Percentiles rank a stretch among this genome's conserved stretches.
Conservation (phyloP, 2,329 filamentous ascomycete species). For the Macrophomina phaseolina region DNA sequence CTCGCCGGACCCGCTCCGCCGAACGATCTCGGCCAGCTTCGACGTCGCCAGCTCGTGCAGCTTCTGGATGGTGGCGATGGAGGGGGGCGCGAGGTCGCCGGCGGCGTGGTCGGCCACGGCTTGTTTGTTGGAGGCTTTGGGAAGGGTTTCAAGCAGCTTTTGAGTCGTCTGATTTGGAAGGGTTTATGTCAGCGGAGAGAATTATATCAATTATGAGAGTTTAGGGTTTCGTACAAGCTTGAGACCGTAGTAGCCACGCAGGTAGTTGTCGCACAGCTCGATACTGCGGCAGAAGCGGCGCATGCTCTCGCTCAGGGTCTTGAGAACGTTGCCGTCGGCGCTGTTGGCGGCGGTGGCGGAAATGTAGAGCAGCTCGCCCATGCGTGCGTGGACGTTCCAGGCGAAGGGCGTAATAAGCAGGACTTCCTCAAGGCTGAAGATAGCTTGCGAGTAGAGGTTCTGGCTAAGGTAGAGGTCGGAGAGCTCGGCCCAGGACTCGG, state of each 20-base stretch:
- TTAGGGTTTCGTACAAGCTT: conserved; percentile 68
- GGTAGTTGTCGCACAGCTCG: conserved; percentile 90
- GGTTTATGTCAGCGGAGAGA: background rate
- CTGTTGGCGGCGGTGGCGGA: conserved; percentile 51
- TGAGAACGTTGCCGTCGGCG: conserved; percentile 43
- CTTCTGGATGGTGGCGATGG: conserved; percentile 65
- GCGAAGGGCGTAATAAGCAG: conserved; percentile 86
- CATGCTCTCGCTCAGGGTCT: conserved; percentile 72
- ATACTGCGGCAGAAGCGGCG: conserved; percentile 89
- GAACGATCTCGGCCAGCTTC: conserved; percentile 78
- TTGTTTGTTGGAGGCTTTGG: conserved; percentile 32
- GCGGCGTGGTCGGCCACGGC: conserved; percentile 38
- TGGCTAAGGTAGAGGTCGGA: conserved; percentile 83
- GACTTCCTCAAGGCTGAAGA: conserved; percentile 90
- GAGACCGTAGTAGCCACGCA: conserved; percentile 90
- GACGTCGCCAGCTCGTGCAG: conserved; percentile 74
- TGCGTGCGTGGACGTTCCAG: conserved; percentile 91
- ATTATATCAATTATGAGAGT: background rate
- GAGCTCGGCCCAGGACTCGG: conserved; percentile 91
- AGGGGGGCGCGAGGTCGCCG: conserved; percentile 58
- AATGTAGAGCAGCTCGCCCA: conserved; percentile 84
- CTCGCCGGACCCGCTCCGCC: conserved; percentile 65
- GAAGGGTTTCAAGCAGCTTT: conserved; percentile 36
- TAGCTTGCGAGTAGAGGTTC: conserved; percentile 79
- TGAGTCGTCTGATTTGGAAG: conserved; percentile 20